Base-by-base conservation (phyloP, 768 basidiomycete species). In the Podaxis sp. region DNA sequence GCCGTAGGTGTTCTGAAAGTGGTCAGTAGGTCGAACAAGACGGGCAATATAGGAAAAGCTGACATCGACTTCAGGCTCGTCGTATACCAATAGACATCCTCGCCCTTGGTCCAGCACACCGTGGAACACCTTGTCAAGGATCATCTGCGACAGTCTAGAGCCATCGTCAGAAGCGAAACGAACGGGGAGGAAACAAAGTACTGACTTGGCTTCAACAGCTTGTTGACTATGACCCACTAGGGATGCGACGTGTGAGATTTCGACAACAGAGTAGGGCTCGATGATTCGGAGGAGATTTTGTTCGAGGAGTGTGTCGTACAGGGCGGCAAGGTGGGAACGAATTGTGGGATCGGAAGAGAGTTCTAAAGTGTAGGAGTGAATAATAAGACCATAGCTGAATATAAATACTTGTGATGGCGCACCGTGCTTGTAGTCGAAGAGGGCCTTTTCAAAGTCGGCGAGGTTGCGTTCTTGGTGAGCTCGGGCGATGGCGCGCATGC, bases 71-170 rank as follows among this genome's bases (percentile, higher is more conserved):
- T 91, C 89, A 1, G 85, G 85, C 71, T 93, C 80, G 60, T 97
- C 92, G 63, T 91, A 98, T n/a, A 98, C 86, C 54, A 97, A 76
- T 52, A 98, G 75, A 68, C 94, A 95, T 0, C 95, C 95, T 2
- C 92, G 83, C 27, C 93, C 94, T 71, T 98, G 96, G 71, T 98
- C 96, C n/a, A 99, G 80, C 1, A 99, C 95, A 4, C 96, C 96
- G 63, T 93, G 84, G 64, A 98, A 84, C 1, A 95, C 86, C 66
- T 95, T 95, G 75, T 98, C 96, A 38, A 98, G 77, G 63, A 98
- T 99, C 96, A 99, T 98, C 71, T 99, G 96, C 32, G 91, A 94
- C 27, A 98, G 76, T 71, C 95, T 96, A 35, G 18, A 37, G 1
- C 38, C 16, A 1, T 35, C 9, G 38, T 53, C n/a, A 13, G 25